Conservation (phyloP, 257 asterid genomes). For the Solanum clarkiae region DNA sequence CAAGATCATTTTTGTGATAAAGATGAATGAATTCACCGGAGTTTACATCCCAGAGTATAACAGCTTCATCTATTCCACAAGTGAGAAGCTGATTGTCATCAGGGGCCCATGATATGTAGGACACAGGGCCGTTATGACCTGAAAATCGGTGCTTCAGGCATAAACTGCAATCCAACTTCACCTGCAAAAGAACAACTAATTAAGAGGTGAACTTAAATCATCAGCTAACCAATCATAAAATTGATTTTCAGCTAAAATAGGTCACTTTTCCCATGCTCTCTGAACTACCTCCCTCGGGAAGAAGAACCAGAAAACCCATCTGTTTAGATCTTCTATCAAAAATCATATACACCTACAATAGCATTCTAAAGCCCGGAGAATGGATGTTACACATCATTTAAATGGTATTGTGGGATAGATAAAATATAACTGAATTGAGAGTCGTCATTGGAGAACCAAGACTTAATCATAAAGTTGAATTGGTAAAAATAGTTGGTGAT, state of each 20-base stretch:
- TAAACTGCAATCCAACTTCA: slow-evolving; percentile 35
- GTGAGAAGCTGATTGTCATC: slow-evolving; percentile 68
- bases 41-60: slow-evolving; percentile 69
- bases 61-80: slow-evolving; percentile 79
- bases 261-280: background rate
- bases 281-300: background rate
- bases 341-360: background rate
- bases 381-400: background rate
- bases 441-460: background rate
- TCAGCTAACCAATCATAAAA: background rate
- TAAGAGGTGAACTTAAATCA: background rate
- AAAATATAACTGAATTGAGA: background rate
- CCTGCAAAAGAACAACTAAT: slow-evolving; percentile 23
- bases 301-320: background rate
- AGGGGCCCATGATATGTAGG: slow-evolving; percentile 74
- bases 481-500: background rate
- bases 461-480: background rate
- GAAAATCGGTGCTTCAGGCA: slow-evolving; percentile 36
- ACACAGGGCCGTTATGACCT: slow-evolving; percentile 68
- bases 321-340: background rate
- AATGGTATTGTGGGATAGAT: background rate
- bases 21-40: slow-evolving; percentile 63
- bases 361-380: background rate
- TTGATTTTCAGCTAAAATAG: background rate
- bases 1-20: slow-evolving; percentile 59